phyloP scores from a whole-genome alignment of 1,284 basidiomycete species.

The Sporisorium graminicola region DNA sequence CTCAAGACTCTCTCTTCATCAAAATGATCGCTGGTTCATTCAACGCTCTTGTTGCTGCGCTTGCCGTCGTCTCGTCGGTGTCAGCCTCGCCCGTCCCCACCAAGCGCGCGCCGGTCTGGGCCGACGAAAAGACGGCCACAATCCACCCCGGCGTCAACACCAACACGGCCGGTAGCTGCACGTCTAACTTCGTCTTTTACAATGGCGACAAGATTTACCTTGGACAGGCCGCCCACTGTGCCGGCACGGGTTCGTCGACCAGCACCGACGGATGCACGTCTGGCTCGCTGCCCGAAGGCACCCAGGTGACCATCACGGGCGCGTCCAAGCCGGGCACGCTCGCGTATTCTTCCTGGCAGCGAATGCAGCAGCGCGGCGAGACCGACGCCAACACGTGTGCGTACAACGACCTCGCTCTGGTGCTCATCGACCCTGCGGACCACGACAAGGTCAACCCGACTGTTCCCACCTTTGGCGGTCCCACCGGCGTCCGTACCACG shows the following conservation, averaged over 20 bases:
- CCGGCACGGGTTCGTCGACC: constrained; percentile 41
- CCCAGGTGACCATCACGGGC: constrained; percentile 50
- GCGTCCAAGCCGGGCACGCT: constrained; percentile 46
- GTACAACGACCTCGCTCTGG: constrained; percentile 55
- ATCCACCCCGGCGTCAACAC: constrained; percentile 60
- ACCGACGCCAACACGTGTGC: constrained; percentile 49
- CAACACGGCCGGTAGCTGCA: constrained; percentile 53
- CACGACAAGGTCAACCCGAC: constrained; percentile 55
- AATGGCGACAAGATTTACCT: constrained; percentile 49
- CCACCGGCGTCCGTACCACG: constrained; percentile 34
- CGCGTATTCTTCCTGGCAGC: constrained; percentile 51
- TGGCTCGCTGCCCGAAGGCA: constrained; percentile 49
- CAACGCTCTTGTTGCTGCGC: constrained; percentile 20
- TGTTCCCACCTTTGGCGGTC: constrained; percentile 55
- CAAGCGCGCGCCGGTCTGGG: constrained; percentile 47
- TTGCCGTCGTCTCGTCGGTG: constrained; percentile 26
- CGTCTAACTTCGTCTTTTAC: constrained; percentile 55
- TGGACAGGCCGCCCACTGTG: constrained; percentile 57
- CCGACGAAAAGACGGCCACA: constrained; percentile 30
- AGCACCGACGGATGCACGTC: constrained; percentile 50
- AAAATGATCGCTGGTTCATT: constrained; percentile 33
- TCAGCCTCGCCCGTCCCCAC: constrained; percentile 18
- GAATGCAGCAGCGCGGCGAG: constrained; percentile 54
- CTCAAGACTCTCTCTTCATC: not conserved
- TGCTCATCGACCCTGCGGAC: constrained; percentile 54